A percentile compares a stretch with the other conserved stretches of the same genome.
Conservation (phyloP, 805 yeast species). For the Ogataea neopini region DNA sequence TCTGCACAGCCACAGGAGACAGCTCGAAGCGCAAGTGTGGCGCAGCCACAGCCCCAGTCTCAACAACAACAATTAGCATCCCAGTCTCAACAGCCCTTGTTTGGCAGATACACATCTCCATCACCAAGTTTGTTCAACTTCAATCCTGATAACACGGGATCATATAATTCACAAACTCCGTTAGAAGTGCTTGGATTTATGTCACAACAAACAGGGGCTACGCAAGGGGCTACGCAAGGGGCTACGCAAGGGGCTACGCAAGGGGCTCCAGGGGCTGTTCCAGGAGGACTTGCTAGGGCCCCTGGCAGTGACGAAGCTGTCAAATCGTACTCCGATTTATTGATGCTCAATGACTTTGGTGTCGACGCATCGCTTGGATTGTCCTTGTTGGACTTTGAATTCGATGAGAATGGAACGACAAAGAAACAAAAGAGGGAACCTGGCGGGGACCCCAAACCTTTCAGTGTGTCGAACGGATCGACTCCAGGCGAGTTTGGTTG, state of each 20-base stretch:
- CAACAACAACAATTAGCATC: conserved; percentile 12
- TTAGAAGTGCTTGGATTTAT: conserved; percentile 7
- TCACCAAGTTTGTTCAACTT: conserved; percentile 21
- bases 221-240: too few species aligned
- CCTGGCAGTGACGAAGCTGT: conserved; percentile 3
- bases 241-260: too few species aligned
- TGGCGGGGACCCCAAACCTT: not conserved
- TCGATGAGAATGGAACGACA: conserved; percentile 25
- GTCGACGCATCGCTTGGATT: conserved; percentile 81
- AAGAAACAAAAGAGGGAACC: conserved; percentile 13
- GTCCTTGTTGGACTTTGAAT: conserved; percentile 58
- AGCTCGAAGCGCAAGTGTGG: not conserved
- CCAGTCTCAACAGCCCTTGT: conserved; percentile 6
- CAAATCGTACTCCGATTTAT: conserved; percentile 32
- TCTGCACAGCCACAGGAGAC: conserved; percentile 10
- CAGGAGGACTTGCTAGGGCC: too few species aligned
- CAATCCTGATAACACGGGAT: conserved; percentile 25
- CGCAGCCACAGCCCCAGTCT: conserved; percentile 10
- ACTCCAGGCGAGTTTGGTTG: conserved; percentile 13
- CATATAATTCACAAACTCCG: conserved; percentile 13
- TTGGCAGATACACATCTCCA: conserved; percentile 17
- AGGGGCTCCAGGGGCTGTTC: too few species aligned
- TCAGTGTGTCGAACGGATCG: conserved; percentile 4
- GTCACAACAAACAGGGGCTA: conserved; percentile 23
- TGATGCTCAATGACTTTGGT: conserved; percentile 56